Conservation (phyloP, 768 basidiomycete species). For the Agrocybe chaxingu region DNA sequence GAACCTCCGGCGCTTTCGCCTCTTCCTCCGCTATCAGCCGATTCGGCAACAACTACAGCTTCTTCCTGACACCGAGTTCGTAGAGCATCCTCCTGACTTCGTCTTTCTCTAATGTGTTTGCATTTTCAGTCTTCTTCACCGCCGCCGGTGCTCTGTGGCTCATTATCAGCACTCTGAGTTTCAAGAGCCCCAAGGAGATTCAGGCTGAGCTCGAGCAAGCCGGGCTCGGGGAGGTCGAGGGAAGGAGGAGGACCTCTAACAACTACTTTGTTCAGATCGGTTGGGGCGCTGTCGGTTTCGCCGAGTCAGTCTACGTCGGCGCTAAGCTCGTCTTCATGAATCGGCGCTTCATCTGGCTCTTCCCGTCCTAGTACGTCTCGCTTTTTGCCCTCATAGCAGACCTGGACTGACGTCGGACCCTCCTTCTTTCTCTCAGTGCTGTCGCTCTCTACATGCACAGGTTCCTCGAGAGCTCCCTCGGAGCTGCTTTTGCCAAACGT, state of each 20-base stretch:
- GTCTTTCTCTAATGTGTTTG: neutral
- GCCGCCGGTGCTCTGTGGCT: constrained; percentile 25
- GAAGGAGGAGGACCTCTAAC: constrained; percentile 1
- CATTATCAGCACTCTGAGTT: constrained; percentile 21
- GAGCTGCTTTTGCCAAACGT: constrained; percentile 26
- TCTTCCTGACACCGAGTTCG: constrained; percentile 25
- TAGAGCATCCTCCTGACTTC: neutral
- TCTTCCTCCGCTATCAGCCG: constrained; percentile 27
- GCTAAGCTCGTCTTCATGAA: constrained; percentile 23
- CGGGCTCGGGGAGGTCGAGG: constrained; percentile 20
- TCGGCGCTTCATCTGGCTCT: constrained; percentile 26
- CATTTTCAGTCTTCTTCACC: constrained; percentile 21
- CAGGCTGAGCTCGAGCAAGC: constrained; percentile 18
- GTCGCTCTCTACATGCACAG: constrained; percentile 29
- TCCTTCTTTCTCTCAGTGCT: constrained; percentile 10
- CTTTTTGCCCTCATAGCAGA: neutral
- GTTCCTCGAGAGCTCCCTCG: constrained; percentile 26
- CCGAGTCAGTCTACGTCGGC: constrained; percentile 26
- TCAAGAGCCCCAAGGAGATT: constrained; percentile 14
- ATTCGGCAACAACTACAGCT: constrained; percentile 31
- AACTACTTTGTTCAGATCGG: constrained; percentile 23
- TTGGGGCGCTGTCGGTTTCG: constrained; percentile 19
- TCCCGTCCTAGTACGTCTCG: constrained; percentile 24
- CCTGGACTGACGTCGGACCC: too few relatives aligned
- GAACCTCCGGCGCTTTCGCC: constrained; percentile 25